These are phyloP conservation scores for Suzukiozyma palmioleophila DNA, from an alignment of 1,139 yeast genomes.

Conservation along the genomic window DNA sequence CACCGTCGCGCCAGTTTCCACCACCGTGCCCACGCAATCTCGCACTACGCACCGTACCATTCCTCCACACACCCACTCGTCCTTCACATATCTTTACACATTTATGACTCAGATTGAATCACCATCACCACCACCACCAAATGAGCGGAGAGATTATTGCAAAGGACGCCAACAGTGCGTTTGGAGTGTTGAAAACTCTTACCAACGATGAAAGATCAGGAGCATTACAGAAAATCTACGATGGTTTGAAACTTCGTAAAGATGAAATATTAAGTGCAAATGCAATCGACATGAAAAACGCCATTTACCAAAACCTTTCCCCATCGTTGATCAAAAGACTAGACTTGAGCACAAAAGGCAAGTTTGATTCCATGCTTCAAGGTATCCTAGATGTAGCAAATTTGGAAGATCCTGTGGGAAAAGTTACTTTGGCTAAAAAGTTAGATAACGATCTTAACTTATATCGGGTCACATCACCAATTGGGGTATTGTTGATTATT, in stretches of 20 bases:
- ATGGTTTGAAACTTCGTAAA: conserved; percentile 56
- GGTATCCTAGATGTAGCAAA: conserved; percentile 90
- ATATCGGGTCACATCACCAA: conserved; percentile 84
- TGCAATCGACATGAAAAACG: conserved; percentile 66
- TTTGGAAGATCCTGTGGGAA: conserved; percentile 88
- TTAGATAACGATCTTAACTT: conserved; percentile 84
- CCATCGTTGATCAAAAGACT: conserved; percentile 74
- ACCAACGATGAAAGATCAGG: conserved; percentile 66
- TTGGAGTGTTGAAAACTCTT: conserved; percentile 74
- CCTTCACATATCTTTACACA: too few species aligned
- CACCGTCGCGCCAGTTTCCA: too few species aligned
- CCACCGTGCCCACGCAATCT: too few species aligned
- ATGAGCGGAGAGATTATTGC: conserved; percentile 67
- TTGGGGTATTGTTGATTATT: conserved; percentile 88
- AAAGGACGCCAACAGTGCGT: conserved; percentile 69
- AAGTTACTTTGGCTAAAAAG: conserved; percentile 72
- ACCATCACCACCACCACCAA: background rate
- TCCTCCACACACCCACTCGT: too few species aligned
- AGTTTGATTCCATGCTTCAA: conserved; percentile 89
- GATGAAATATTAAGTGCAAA: conserved; percentile 68
- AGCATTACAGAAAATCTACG: conserved; percentile 70
- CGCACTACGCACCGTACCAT: too few species aligned
- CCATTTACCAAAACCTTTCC: conserved; percentile 54
- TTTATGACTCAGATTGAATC: conserved; percentile 11
- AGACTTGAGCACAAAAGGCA: conserved; percentile 76